Evolutionary conservation across 371 early-diverging fungal species (phyloP).

Genomic region (Mucor saturninus): DNA sequence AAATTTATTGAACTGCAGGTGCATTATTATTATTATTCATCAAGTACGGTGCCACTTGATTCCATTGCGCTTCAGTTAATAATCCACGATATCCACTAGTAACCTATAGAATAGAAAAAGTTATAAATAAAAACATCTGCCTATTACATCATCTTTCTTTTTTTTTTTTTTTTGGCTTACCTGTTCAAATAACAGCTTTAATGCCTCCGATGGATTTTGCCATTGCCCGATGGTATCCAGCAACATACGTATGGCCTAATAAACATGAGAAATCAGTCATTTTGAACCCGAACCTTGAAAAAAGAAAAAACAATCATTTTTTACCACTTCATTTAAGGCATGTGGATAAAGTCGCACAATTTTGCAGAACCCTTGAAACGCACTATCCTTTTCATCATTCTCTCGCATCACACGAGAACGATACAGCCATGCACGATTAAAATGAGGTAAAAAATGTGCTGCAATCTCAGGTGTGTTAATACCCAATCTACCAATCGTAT

Average conservation of each 20-base stretch:
- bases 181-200: slow-evolving; percentile 66
- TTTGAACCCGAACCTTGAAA: no score
- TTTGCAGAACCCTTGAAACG: slow-evolving; percentile 88
- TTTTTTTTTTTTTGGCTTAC: slow-evolving; percentile 29
- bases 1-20: no score
- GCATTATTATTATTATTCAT: neutral
- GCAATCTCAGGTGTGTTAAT: slow-evolving; percentile 72
- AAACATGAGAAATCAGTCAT: neutral
- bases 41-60: slow-evolving; percentile 11
- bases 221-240: slow-evolving; percentile 73
- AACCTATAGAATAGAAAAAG: neutral
- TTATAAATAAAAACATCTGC: neutral
- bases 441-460: slow-evolving; percentile 69
- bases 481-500: slow-evolving; percentile 91
- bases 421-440: slow-evolving; percentile 74
- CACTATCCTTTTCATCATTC: slow-evolving; percentile 90
- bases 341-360: slow-evolving; percentile 83
- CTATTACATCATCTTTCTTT: no score
- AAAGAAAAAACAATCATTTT: neutral
- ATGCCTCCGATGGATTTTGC: slow-evolving; percentile 64
- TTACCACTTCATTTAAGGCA: slow-evolving; percentile 61
- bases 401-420: slow-evolving; percentile 71
- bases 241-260: slow-evolving; percentile 66
- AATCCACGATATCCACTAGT: slow-evolving; percentile 11
- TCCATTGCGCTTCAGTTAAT: slow-evolving; percentile 13